Conservation (phyloP, 495 filamentous ascomycete genomes). For the Penicillium angulare region DNA sequence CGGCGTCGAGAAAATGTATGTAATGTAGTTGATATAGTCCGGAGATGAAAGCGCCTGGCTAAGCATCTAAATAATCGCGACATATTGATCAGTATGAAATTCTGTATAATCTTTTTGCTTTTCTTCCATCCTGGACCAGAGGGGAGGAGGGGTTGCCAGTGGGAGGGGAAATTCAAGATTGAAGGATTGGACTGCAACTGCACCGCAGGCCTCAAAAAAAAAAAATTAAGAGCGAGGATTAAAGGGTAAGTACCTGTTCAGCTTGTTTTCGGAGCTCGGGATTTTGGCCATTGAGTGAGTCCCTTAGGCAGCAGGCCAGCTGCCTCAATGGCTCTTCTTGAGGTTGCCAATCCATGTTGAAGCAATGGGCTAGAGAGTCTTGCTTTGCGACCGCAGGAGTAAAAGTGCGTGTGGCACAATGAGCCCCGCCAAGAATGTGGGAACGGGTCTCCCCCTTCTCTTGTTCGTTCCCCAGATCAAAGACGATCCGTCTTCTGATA, state of each 20-base stretch:
- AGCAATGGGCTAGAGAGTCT: conserved; percentile 12
- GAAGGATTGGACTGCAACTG: no score
- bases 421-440: conserved; percentile 34
- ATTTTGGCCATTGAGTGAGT: conserved; percentile 85
- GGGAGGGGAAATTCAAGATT: conserved; percentile 1
- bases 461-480: conserved; percentile 21
- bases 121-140: neutral
- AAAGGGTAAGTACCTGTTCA: conserved; percentile 48
- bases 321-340: conserved; percentile 81
- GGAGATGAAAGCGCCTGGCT: conserved; percentile 84
- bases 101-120: neutral
- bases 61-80: conserved; percentile 68
- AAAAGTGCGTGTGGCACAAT: conserved; percentile 31
- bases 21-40: conserved; percentile 95
- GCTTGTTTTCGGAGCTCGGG: conserved; percentile 79
- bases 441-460: conserved; percentile 19
- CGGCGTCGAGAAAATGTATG: conserved; percentile 78
- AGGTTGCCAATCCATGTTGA: conserved; percentile 88
- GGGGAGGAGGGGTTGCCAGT: neutral
- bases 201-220: conserved; percentile 5
- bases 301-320: conserved; percentile 82
- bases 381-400: conserved; percentile 20
- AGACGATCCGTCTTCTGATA: neutral
- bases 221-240: conserved; percentile 10
- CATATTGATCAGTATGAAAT: neutral